Percentiles rank a stretch among this genome's conserved stretches.
Evolutionary conservation across 2,329 filamentous ascomycete genomes (phyloP).

Genomic region (Venturia pyrina): DNA sequence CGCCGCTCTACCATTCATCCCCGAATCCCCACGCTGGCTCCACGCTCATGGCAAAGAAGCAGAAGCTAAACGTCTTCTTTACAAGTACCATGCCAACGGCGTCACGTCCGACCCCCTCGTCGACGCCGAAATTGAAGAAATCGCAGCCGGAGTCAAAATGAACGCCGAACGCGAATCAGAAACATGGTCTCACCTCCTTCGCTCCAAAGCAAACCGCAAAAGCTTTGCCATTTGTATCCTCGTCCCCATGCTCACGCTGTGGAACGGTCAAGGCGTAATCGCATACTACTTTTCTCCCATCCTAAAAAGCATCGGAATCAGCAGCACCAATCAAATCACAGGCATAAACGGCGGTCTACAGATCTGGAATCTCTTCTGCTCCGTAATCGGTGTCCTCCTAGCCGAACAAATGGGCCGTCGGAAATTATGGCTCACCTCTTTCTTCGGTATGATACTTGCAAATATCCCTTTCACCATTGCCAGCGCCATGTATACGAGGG

Average conservation of each 20-base stretch:
- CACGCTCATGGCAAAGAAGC: constrained; percentile 41
- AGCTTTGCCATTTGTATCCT: constrained; percentile 44
- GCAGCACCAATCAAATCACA: constrained; percentile 25
- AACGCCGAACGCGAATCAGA: constrained; percentile 43
- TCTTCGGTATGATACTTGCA: constrained; percentile 24
- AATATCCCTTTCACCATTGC: neutral
- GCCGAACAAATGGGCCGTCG: constrained; percentile 26
- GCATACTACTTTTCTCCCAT: constrained; percentile 31
- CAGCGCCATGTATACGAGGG: neutral
- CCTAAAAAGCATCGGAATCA: constrained; percentile 27
- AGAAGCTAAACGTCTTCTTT: constrained; percentile 51
- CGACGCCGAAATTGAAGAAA: constrained; percentile 57
- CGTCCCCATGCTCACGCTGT: constrained; percentile 48
- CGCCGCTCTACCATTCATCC: constrained; percentile 39
- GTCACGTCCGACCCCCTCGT: constrained; percentile 45
- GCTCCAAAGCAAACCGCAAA: constrained; percentile 40
- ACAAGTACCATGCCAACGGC: constrained; percentile 55
- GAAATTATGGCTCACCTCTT: constrained; percentile 27
- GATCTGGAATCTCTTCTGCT: constrained; percentile 46
- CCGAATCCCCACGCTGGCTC: constrained; percentile 52
- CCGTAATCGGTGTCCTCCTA: constrained; percentile 31
- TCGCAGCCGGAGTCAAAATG: constrained; percentile 51
- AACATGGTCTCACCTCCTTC: constrained; percentile 32
- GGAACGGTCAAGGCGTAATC: constrained; percentile 44
- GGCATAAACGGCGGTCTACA: constrained; percentile 41